phyloP scores from a whole-genome alignment of 495 filamentous ascomycete genomes.

The Xylaria acuta region DNA sequence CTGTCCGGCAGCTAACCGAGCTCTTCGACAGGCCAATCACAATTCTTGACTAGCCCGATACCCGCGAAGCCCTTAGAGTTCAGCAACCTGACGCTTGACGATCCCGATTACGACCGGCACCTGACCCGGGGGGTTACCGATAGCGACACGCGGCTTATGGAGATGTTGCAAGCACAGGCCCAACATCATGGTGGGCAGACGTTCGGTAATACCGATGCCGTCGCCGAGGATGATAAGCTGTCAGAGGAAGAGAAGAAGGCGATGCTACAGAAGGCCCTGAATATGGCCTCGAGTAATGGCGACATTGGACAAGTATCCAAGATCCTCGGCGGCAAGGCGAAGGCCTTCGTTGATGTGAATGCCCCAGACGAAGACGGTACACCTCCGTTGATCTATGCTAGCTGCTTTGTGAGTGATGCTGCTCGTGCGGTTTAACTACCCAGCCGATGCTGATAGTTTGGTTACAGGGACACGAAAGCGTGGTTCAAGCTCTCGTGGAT shows the following conservation, averaged over 20 bases:
- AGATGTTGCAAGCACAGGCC: slow-evolving; percentile 95
- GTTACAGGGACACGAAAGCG: slow-evolving; percentile 83
- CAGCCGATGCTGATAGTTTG: slow-evolving; percentile 11
- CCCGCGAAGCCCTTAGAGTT: slow-evolving; percentile 83
- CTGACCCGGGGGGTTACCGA: slow-evolving; percentile 67
- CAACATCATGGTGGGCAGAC: slow-evolving; percentile 76
- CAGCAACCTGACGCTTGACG: slow-evolving; percentile 79
- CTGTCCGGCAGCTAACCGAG: slow-evolving; percentile 33
- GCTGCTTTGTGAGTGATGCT: slow-evolving; percentile 84
- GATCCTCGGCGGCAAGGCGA: slow-evolving; percentile 77
- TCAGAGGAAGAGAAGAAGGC: slow-evolving; percentile 79
- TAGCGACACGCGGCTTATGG: slow-evolving; percentile 85
- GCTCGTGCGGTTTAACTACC: slow-evolving; percentile 8
- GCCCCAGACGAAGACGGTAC: slow-evolving; percentile 93
- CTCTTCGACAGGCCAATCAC: slow-evolving; percentile 76
- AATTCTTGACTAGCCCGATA: slow-evolving; percentile 87
- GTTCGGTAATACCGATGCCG: slow-evolving; percentile 77
- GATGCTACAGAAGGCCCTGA: slow-evolving; percentile 82
- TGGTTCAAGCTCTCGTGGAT: slow-evolving; percentile 82
- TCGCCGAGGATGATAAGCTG: slow-evolving; percentile 74
- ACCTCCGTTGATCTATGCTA: slow-evolving; percentile 94
- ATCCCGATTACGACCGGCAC: slow-evolving; percentile 71
- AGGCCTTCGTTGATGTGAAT: slow-evolving; percentile 83
- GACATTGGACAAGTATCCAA: slow-evolving; percentile 81
- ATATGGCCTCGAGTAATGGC: slow-evolving; percentile 97